Base-by-base conservation (phyloP, 768 basidiomycete species). In the Pholiota molesta region DNA sequence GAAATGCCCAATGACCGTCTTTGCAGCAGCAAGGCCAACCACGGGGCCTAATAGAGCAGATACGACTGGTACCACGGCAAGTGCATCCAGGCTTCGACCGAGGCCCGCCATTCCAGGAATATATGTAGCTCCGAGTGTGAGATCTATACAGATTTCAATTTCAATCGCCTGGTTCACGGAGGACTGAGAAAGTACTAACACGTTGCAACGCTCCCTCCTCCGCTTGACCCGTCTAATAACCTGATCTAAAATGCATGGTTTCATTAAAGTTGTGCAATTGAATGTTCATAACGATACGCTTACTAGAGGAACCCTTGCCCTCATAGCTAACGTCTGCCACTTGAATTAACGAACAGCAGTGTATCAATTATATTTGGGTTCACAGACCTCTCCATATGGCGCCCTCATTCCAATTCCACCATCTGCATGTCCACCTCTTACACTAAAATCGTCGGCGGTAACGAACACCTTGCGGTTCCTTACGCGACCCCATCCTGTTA, bases 371-470 rank as follows among this genome's bases (percentile, higher is more conserved):
- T 33, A 14, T 2, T 21, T 6, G 37, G 40, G n/a, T 37, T 9
- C 29, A 35, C 9, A 28, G 4, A 79, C 78, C 73, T 79, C 78
- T 53, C 77, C 78, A 58, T 79, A 77, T 1, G 72, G 72, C 3
- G 78, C 77, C 60, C 78, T 79, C 61, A 69, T 72, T 21, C 68
- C 66, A 55, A 79, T 78, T 13, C 77, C 77, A 54, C 78, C 78
- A 66, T 79, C 78, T 13, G 78, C 78, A 71, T 79, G 78, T 21
- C 78, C 78, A 3, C 78, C 78, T 59, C 78, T 69, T 14, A 79
- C 78, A 64, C 77, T 79, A 57, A 79, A 79, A 59, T 79, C 78
- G 35, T 79, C 77, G 13, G 78, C 77, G 2, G 75, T 75, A 10
- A 79, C 63, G 59, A 78, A 79, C 1, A 79, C 77, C 60, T 73